Evolutionary conservation across 495 filamentous ascomycete species (phyloP), one percentile per base, ranked within the genome.

Genomic region (Diplogelasinospora grovesii): DNA sequence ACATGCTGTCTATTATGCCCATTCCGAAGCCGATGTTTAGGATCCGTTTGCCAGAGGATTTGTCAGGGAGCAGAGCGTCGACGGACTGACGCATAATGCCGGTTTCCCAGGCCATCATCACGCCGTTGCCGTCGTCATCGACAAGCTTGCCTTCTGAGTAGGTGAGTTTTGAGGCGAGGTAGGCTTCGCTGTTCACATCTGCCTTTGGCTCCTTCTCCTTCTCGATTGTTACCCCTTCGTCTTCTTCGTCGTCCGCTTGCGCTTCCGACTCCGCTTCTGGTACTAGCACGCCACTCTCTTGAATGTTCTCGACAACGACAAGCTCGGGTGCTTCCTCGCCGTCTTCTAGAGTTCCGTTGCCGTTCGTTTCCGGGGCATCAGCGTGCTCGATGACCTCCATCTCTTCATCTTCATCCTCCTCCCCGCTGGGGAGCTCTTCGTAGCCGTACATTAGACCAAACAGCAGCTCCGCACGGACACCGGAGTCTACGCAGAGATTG

Each of bases 31-130:
- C 92, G 39, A 98, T 78, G 52, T 98, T 97, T 10, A 98, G 74
- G 2, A 95, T 77, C 5, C 81, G 72, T 39, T 85, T 71, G 0
- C 79, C 82, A 0, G 72, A 39, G 0, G 61, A 39, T 5, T 56
- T 57, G n/a, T 36, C 56, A 0, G 66, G 57, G 16, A 69, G 59
- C 5, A 70, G 45, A 0, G 60, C 49, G 21, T 61, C 72, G 19
- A 88, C 87, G 24, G 81, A 85, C 20, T 74, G 72, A 39, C 74
- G 72, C 92, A 98, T 98, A 40, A 97, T 89, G 23, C 79, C 75
- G 0, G 81, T 81, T 63, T 98, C 92, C 92, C 92, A 98, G 20
- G 82, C 72, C 92, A 98, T 73, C 92, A 98, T 98, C 1, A 98
- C 87, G 20, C 88, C 87, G 56, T 98, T 98, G 5, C 74, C 71